Base-by-base conservation (phyloP, 2,329 filamentous ascomycete species). In the Paraphoma chrysanthemicola region DNA sequence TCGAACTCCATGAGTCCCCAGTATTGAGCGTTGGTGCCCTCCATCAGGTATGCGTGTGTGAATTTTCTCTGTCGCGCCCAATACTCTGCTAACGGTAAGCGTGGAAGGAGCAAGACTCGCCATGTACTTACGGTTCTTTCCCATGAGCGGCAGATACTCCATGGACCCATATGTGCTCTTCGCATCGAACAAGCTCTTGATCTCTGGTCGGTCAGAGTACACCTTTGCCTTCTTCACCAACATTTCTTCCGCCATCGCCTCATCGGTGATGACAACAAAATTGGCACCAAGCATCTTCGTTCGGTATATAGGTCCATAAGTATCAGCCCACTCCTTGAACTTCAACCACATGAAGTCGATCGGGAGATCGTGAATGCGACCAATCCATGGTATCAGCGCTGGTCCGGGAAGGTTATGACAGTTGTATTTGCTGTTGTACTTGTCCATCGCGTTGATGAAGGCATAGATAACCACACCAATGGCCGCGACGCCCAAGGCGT, bases 61-160 rank as follows among this genome's bases (percentile, higher is more conserved):
- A 84, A 80, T 63, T 80, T 80, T 29, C 83, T 77, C 67, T 85
- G 83, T 42, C 83, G 81, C 28, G 83, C 76, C 83, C 83, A 85
- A 69, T 84, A 84, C 58, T 83, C 82, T 74, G 47, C n/a, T 33
- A 23, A 9, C 6, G 17, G 51, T 73, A 48, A 71, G 61, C 46
- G 2, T 12, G 38, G 42, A 17, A 42, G 8, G 10, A 17, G 6
- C 41, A 8, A 29, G 10, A 12, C 11, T 8, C 1, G 9, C 10
- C 2, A 6, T 12, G 33, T 46, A 66, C 82, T 69, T 72, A 84
- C 83, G 75, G 60, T 85, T 85, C 69, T 80, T 82, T 46, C 83
- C 83, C 83, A 85, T 85, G 42, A 85, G 66, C 4, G 83, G 83
- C 2, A 85, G 75, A 54, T 85, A 85, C 54, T 84, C 82, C 82